Percentiles rank a stretch among this genome's conserved stretches.
phyloP scores from a whole-genome alignment of 2,329 filamentous ascomycete species.

The Fusarium papillatum region DNA sequence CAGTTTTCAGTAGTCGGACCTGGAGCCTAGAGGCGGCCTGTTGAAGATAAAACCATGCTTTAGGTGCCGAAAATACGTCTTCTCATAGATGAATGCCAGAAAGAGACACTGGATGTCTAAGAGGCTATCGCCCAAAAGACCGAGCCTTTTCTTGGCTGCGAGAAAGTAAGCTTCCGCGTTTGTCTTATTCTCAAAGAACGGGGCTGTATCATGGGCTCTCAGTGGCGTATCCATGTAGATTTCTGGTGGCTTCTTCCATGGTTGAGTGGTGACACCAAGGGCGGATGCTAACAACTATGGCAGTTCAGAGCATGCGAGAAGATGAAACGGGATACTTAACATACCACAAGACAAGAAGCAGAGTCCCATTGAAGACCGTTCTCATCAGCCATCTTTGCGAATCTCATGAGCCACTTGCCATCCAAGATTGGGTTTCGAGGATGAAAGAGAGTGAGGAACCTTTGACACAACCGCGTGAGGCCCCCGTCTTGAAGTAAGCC shows the following conservation, averaged over 20 bases:
- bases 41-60: conserved; percentile 39
- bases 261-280: not conserved
- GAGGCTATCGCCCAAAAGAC: conserved; percentile 33
- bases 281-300: conserved; percentile 20
- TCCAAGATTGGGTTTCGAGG: conserved; percentile 43
- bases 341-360: conserved; percentile 37
- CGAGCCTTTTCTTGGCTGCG: conserved; percentile 39
- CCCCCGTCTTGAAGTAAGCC: not conserved
- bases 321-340: no score
- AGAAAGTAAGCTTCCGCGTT: conserved; percentile 37
- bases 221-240: not conserved
- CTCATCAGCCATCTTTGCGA: conserved; percentile 30
- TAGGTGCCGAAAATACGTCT: conserved; percentile 35
- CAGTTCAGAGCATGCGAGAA: no score
- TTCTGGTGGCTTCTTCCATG: not conserved
- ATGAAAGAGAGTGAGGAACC: conserved; percentile 35
- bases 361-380: conserved; percentile 37
- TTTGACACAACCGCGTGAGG: conserved; percentile 1
- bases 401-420: conserved; percentile 19
- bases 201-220: not conserved
- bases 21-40: conserved; percentile 31
- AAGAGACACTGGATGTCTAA: conserved; percentile 44
- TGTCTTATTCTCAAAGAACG: not conserved
- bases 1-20: conserved; percentile 7
- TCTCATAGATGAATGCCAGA: conserved; percentile 39